These are phyloP conservation scores for Sugiyamaella qingdaonensis DNA, from an alignment of 805 yeast species.

Conservation along the genomic window DNA sequence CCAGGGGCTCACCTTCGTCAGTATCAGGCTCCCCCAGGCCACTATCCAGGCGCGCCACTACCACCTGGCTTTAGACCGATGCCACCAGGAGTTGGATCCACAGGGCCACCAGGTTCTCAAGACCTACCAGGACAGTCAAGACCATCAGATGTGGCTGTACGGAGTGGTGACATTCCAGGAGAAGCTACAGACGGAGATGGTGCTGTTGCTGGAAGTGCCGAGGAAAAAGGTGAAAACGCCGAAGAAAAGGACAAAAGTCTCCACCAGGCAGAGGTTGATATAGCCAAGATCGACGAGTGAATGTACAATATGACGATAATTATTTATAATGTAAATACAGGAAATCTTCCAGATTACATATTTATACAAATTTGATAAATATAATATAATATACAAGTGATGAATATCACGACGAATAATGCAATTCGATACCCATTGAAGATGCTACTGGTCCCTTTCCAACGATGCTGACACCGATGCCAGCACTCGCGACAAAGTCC, in stretches of 20 bases:
- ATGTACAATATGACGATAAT: not conserved
- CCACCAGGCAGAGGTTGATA: no score
- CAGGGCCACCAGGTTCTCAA: no score
- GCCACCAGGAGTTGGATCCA: no score
- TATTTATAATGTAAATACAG: not conserved
- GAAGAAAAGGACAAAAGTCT: no score
- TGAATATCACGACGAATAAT: constrained; percentile 48
- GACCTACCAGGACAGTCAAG: no score
- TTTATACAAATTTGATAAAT: not conserved
- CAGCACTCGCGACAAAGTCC: constrained; percentile 75
- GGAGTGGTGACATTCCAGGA: no score
- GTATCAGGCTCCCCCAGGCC: not conserved
- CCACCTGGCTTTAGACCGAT: no score
- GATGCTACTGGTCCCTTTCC: constrained; percentile 45
- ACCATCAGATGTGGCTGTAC: no score
- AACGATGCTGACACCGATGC: constrained; percentile 50
- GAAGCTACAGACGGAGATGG: no score
- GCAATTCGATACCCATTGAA: constrained; percentile 56
- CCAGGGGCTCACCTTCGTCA: not conserved
- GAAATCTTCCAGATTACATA: not conserved
- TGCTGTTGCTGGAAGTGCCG: no score
- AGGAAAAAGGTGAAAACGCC: no score
- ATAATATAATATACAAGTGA: not conserved
- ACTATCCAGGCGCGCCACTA: not conserved
- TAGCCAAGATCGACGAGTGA: no score